Base-by-base conservation (phyloP, 495 filamentous ascomycete genomes). In the Neurospora sp. region DNA sequence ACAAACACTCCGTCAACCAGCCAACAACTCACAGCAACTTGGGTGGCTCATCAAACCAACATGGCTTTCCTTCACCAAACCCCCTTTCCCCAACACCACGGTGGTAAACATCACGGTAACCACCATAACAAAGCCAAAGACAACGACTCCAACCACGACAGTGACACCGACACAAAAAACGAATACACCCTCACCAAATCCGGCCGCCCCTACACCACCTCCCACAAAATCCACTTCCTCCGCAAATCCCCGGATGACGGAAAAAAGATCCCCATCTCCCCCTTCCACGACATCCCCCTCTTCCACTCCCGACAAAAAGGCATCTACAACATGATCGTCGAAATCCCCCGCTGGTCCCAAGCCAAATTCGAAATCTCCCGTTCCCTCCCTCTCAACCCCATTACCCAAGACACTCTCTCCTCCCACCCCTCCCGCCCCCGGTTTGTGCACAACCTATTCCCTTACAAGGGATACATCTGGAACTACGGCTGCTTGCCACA, bases 251-350 rank as follows among this genome's bases (percentile, higher is more conserved):
- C 40, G 0, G 3, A 0, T 2, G 40, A 41, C 12, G 12, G 40
- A 16, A 16, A 14, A 1, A 0, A 5, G 16, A 59, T 61, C 53
- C 53, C 53, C 42, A 68, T 74, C 42, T 72, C 71, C 70, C 27
- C 70, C 37, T 59, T 71, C 35, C 70, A 74, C 47, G 73, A 68
- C 71, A 42, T 71, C 27, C 40, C 69, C 20, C 69, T 71, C 39
- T 31, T 18, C 40, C 27, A 69, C 16, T 8, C 44, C 38, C 8
- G 3, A 31, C 27, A 31, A 31, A 68, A 71, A 10, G 61, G 69
- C 12, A 70, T 80, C 6, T 68, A 78, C 20, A 78, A 80, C 75
- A 78, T 79, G 75, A 71, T 79, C 10, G 77, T 80, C 20, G 79
- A 80, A 65, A 72, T 80, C 20, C 79, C 79, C 22, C 61, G 79